phyloP scores from a whole-genome alignment of 2,329 filamentous ascomycete genomes.

The Akanthomyces lecanii region DNA sequence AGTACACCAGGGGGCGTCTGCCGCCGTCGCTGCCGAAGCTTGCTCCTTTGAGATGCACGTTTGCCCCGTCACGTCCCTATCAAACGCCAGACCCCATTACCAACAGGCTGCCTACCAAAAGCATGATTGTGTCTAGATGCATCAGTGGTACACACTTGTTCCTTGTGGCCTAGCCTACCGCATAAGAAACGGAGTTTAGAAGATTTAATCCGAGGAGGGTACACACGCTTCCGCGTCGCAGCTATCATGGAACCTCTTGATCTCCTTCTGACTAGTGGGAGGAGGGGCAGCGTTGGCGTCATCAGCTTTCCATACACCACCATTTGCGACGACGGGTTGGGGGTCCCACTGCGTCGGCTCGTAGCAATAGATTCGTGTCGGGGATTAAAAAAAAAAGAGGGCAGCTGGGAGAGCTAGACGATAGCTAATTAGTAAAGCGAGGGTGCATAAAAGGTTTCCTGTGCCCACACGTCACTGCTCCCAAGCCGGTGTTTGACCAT shows the following conservation, averaged over 20 bases:
- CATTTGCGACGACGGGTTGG: not conserved
- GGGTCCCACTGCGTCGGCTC: constrained; percentile 5
- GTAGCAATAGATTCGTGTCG: not conserved
- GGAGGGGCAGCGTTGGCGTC: constrained; percentile 3
- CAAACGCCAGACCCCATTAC: not conserved
- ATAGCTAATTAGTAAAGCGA: not conserved
- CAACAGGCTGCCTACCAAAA: no score
- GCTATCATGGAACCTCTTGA: no score
- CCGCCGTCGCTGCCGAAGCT: constrained; percentile 1
- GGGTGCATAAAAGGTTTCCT: constrained; percentile 1
- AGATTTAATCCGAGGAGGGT: not conserved
- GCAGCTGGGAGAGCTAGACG: not conserved
- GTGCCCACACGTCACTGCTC: constrained; percentile 2
- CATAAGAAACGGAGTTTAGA: not conserved
- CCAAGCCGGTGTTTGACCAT: not conserved
- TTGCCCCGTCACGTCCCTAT: not conserved
- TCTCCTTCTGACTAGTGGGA: not conserved
- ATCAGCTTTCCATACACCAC: not conserved
- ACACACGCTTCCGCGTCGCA: not conserved
- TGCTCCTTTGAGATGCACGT: not conserved
- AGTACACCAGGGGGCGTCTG: not conserved
- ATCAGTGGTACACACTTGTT: not conserved
- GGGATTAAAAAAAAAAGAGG: not conserved
- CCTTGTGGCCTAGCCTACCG: no score
- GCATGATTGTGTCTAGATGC: not conserved